Evolutionary conservation across 1,284 basidiomycete genomes (phyloP), one percentile per base, ranked within the genome.

Genomic region (Wolfiporia cocos): DNA sequence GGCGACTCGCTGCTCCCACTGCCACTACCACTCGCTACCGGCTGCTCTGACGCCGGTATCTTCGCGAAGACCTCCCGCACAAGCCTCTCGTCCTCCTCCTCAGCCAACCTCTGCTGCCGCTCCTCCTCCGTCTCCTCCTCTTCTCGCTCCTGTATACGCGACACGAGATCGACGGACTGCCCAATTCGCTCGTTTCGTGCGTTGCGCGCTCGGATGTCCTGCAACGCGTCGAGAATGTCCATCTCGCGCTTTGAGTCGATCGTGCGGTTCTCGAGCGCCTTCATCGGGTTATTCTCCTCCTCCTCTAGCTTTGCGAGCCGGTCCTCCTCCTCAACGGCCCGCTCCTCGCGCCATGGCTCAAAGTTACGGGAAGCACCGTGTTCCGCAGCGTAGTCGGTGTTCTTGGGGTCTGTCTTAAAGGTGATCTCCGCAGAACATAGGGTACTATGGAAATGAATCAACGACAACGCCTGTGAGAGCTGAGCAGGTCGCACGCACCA

Each of bases 401-500:
- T 97, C 74, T 95, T 95, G 7, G 95, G 96, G 62, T 99, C 96
- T 0, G 95, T 99, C 65, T 98, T 98, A 81, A 99, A 99, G 0
- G 96, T 99, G 53, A 99, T 98, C 63, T 99, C 96, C 6, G 94
- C 89, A 2, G 92, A 96, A 62, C 93, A 97, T 34, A 92, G 69
- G 5, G 92, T 93, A 57, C 93, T 87, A 54, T 41, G 22, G 3
- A 26, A 2, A 15, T 1, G 10, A 5, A 23, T 44, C 2, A 48
- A 37, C 21, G 30, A 39, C 18, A 21, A 14, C 18, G 28, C 9
- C n/a, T 17, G 6, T 10, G 1, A 23, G 3, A 18, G 12, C 4
- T 22, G 24, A 15, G 9, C 23, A 7, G 15, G 10, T 3, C 12
- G 18, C 5, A 61, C 75, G 42, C 39, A 79, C 83, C 86, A 88